Evolutionary conservation across 257 asterid species (phyloP), one percentile per base, ranked within the genome.

Genomic region (Solanum medicagineum): DNA sequence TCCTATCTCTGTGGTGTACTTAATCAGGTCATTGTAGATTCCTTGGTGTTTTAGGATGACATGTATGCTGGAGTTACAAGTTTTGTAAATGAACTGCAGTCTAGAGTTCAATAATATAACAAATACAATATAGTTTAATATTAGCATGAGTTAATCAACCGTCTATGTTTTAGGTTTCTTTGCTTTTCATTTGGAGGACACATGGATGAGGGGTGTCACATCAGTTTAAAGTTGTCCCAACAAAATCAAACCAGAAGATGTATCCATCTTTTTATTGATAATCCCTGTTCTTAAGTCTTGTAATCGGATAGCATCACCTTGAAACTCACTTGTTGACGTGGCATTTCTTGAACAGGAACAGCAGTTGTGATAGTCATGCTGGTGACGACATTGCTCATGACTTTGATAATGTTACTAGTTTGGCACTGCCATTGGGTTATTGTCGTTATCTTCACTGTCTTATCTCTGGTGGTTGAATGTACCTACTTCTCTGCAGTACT

Each of bases 361-460:
- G 99, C 99, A 2, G 99, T 96, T 2, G 99, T 95, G 86, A 81
- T 95, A 14, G 99, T 96, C 86, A 96, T 96, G 99, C 94, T 96
- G 40, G 98, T 88, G 45, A 96, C 99, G 20, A 96, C 99, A 36
- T 91, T 96, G 83, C 97, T 96, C 84, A 96, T 96, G 99, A 93
- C 91, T 2, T 90, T 95, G 42, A 94, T 96, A 84, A 96, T 96
- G 99, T 65, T 96, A 19, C 90, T 96, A 17, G 99, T 95, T 10
- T 96, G 99, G 99, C 99, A 89, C 91, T 95, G 98, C 87, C 98
- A 94, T 77, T 96, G 99, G 99, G 73, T 89, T 84, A 90, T 94
- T n/a, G 99, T 95, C 84, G 59, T 96, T 16, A 80, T 94, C 59
- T 95, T 96, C 92, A 94, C 99, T 2, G 87, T 85, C 89, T 87